phyloP scores from a whole-genome alignment of 805 yeast genomes.

The Pichia thaimueangensis region DNA sequence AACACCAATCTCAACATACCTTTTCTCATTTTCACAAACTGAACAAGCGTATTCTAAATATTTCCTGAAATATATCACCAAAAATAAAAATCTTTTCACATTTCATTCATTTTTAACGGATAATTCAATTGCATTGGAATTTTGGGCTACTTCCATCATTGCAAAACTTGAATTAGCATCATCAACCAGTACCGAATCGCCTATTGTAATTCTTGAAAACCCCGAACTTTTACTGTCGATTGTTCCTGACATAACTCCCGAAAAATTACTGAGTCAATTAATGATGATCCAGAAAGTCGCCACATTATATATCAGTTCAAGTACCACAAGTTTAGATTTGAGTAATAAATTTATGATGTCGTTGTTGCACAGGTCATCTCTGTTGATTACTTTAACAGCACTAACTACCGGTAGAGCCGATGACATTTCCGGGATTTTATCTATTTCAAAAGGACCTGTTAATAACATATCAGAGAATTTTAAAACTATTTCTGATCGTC shows the following conservation, averaged over 20 bases:
- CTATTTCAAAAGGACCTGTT: conserved; percentile 46
- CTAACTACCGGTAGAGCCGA: conserved; percentile 74
- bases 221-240: conserved; percentile 26
- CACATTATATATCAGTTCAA: conserved; percentile 37
- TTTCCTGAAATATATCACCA: conserved; percentile 2
- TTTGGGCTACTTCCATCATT: conserved; percentile 15
- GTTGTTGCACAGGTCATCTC: conserved; percentile 42
- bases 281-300: conserved; percentile 22
- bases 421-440: conserved; percentile 71
- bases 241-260: conserved; percentile 4
- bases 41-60: conserved; percentile 6
- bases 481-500: neutral
- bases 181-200: neutral
- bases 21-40: conserved; percentile 3
- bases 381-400: conserved; percentile 56
- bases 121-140: conserved; percentile 23
- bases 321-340: no score
- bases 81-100: conserved; percentile 22
- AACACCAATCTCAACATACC: neutral
- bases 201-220: conserved; percentile 23
- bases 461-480: neutral
- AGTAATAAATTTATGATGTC: neutral
- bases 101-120: conserved; percentile 36
- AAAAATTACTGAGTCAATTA: conserved; percentile 17
- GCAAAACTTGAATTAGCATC: conserved; percentile 13